Base-by-base conservation (phyloP, 2,329 filamentous ascomycete species). In the Canariomyces notabilis region DNA sequence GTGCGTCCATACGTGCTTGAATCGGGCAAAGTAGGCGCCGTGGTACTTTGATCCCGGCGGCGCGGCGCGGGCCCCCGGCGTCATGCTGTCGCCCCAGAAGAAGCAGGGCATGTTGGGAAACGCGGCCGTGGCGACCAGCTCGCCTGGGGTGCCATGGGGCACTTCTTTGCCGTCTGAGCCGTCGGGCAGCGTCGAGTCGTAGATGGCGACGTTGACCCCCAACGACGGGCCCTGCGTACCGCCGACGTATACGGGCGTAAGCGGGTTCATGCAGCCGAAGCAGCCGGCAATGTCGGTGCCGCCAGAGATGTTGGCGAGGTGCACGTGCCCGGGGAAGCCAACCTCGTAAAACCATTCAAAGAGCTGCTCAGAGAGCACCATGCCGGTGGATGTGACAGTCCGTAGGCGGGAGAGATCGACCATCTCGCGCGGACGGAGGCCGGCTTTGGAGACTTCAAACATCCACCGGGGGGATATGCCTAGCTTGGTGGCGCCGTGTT, bases 271-370 rank as follows among this genome's bases (percentile, higher is more conserved):
- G 53, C 75, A 38, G 52, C 75, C 71, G 69, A 87, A 76, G 64
- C 82, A 72, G 57, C 82, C 68, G 18, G 77, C 77, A 40, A 90
- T 76, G 61, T 91, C 87, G 2, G 87, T 91, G 1, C 87, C 87
- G 4, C 87, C 87, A 1, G 82, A 83, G 31, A 90, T 83, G 60
- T 90, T 91, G 21, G 69, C 74, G 2, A 94, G 70, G 19, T 89
- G 86, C 0, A 82, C 76, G 37, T 72, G 68, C 0, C 70, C 51
- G 0, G 86, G 84, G 61, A 94, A 94, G 0, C 74, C 86, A 6
- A 72, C 67, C 54, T 88, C 83, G 61, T 90, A 68, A 72, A 86
- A 71, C 87, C 88, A 94, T 60, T 89, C 82, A 59, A 89, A 91
- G 26, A 88, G 70, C 32, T 83, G 77, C 39, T 89, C 80, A 0